Evolutionary conservation across 2,329 filamentous ascomycete species (phyloP).

Genomic region (Hymenoscyphus fraxineus): DNA sequence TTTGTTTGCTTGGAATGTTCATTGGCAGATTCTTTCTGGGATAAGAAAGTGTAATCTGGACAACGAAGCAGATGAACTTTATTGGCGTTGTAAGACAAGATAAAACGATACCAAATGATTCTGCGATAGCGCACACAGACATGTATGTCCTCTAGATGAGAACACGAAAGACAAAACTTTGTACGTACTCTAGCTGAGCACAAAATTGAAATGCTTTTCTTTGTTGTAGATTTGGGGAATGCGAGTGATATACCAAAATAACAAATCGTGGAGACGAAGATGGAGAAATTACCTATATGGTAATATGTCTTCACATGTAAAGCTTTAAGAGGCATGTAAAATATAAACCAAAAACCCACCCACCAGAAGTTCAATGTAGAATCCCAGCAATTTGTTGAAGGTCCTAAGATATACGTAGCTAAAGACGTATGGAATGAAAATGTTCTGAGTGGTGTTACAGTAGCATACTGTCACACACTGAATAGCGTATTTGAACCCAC

Average conservation of each 20-base stretch:
- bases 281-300: too few relatives aligned
- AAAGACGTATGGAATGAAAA: too few relatives aligned
- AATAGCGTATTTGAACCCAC: too few relatives aligned
- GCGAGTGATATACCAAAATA: neutral
- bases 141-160: neutral
- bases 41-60: neutral
- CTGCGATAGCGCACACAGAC: neutral
- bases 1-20: neutral
- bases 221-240: neutral
- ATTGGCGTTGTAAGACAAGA: neutral
- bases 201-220: neutral
- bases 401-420: too few relatives aligned
- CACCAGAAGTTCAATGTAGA: too few relatives aligned
- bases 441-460: too few relatives aligned
- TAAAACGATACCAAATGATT: neutral
- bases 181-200: neutral
- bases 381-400: too few relatives aligned
- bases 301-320: too few relatives aligned
- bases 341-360: too few relatives aligned
- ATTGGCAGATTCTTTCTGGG: neutral
- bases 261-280: neutral
- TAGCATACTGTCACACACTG: too few relatives aligned
- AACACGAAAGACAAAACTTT: neutral
- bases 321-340: too few relatives aligned
- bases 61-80: neutral